phyloP scores from a whole-genome alignment of 2,329 filamentous ascomycete genomes.

The Fusarium ramigenum region DNA sequence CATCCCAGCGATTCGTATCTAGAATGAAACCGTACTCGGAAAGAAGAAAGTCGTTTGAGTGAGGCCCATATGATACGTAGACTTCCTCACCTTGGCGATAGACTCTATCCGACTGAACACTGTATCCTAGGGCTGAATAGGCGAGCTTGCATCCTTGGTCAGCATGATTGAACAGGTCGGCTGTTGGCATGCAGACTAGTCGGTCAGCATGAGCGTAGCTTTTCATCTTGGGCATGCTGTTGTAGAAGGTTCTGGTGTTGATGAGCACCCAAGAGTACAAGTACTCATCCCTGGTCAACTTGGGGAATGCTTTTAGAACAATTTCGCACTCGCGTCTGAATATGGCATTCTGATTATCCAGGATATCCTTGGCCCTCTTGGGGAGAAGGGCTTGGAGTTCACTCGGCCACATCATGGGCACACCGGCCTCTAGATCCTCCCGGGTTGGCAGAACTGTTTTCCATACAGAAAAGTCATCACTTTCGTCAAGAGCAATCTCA shows the following conservation, averaged over 20 bases:
- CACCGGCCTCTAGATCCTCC: slow-evolving; percentile 62
- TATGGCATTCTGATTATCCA: slow-evolving; percentile 61
- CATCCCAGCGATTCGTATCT: slow-evolving; percentile 61
- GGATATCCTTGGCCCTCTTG: slow-evolving; percentile 52
- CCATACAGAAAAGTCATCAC: slow-evolving; percentile 65
- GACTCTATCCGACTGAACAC: slow-evolving; percentile 58
- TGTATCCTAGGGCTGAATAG: slow-evolving; percentile 62
- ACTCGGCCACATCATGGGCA: slow-evolving; percentile 57
- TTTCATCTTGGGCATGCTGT: slow-evolving; percentile 57
- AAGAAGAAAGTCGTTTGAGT: slow-evolving; percentile 77
- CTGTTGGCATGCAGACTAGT: slow-evolving; percentile 76
- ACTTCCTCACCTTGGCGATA: slow-evolving; percentile 71
- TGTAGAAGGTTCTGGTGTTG: slow-evolving; percentile 72
- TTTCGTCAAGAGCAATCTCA: slow-evolving; percentile 66
- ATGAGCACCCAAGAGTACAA: slow-evolving; percentile 67
- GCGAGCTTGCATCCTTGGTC: slow-evolving; percentile 61
- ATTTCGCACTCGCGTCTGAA: slow-evolving; percentile 54
- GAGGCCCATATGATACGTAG: slow-evolving; percentile 74
- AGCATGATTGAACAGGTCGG: slow-evolving; percentile 75
- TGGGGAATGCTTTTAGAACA: slow-evolving; percentile 45
- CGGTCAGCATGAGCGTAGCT: slow-evolving; percentile 61
- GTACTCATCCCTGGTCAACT: slow-evolving; percentile 54
- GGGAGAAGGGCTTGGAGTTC: slow-evolving; percentile 60
- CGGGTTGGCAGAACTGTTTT: slow-evolving; percentile 71
- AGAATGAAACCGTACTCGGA: slow-evolving; percentile 70